Base-by-base conservation (phyloP, 1,284 basidiomycete species). In the Microbotryomycetes sp. region DNA sequence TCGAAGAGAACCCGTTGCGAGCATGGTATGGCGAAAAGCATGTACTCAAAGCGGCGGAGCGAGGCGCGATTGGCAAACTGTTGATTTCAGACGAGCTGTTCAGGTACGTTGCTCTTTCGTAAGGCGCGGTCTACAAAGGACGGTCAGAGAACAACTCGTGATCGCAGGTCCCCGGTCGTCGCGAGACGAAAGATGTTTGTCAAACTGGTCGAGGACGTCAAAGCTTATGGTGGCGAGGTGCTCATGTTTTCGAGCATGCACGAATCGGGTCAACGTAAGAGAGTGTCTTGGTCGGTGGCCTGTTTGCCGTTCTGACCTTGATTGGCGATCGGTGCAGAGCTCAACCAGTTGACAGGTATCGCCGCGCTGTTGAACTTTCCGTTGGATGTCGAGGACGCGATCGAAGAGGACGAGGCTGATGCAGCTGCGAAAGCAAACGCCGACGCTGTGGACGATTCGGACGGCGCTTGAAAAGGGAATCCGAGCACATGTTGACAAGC, bases 171-270 rank as follows among this genome's bases (percentile, higher is more conserved):
- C 0, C 65, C 67, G 3, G 57, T 53, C n/a, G 65, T 60, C 9
- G 57, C 45, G 15, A n/a, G 67, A n/a, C 24, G 68, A 30, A 65
- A 59, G 86, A 76, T 82, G 73, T 98, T 91, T 73, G 93, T 99
- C 45, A 78, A 80, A 52, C 80, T 98, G 58, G 91, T 96, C 1
- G 94, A 98, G 75, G 85, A 84, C 46, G 91, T 97, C 18, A 84
- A 88, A 66, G 81, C 84, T 52, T 90, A 88, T 67, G 91, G 92
- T 29, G 96, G 87, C 45, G 91, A 97, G 73, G 91, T 92, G 4
- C 79, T 97, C 50, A 92, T 97, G 68, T 98, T 98, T 76, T 96
- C 91, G 6, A 94, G 90, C 71, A 97, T 98, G 94, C 96, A 99
- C 75, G 94, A 98, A 76, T 91, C 89, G 27, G 96, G 96, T 26